Evolutionary conservation across 805 yeast genomes (phyloP), one percentile per base, ranked within the genome.

Genomic region (Wickerhamiella nectarea): DNA sequence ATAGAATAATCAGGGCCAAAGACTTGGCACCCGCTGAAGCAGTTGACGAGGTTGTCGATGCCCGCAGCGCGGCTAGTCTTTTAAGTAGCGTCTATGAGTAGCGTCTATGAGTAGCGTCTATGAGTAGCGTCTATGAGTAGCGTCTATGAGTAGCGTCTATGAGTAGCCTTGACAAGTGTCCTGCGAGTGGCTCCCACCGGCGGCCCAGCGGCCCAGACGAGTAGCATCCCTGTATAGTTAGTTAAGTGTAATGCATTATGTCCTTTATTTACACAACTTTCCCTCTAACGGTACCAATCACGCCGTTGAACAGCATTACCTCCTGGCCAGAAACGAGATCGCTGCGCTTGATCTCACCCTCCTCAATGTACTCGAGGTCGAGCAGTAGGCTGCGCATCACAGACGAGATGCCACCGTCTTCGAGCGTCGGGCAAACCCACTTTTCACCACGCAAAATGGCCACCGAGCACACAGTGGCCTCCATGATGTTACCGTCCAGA

Each of bases 381-480:
- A 85, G 55, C 38, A 89, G 61, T 58, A 70, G 72, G 49, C 76
- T 75, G 52, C 97, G 68, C 53, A 76, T 74, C 0, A 80, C 85
- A 9, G 97, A 96, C 60, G 85, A 78, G 38, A 89, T 66, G 56
- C 95, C 84, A 0, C 97, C 97, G 10, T 54, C 64, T 1, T 75
- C 64, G 24, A 86, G 64, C n/a, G 68, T 64, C 1, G 98, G 97
- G 0, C 97, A 89, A 3, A 77, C 62, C 89, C 94, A 91, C 21
- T 59, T 56, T 36, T 69, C 72, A 4, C 58, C 59, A 41, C 75
- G 59, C 52, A 57, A 61, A 34, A 86, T 61, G 0, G 95, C 96
- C 9, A 87, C 69, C 53, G 80, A 84, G 11, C 91, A 76, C 14
- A 85, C 77, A 2, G 91, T 75, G 0, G 94, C 93, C 60, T 89